Percentiles rank a stretch among this genome's conserved stretches.
Conservation (phyloP, 495 filamentous ascomycete genomes). For the Venustampulla echinocandica region DNA sequence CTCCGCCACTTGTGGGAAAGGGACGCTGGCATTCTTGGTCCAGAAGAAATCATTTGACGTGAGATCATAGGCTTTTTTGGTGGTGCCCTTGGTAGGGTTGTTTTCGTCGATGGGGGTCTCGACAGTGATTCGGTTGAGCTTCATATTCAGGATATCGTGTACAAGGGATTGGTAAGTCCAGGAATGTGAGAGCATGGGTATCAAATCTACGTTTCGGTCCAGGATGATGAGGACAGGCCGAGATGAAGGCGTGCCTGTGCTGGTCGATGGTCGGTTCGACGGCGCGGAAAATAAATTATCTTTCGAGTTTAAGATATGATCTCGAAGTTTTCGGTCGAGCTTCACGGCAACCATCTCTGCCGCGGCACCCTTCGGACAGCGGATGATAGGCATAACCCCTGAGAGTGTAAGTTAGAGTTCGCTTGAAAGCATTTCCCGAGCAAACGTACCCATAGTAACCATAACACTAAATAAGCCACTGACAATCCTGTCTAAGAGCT, state of each 20-base stretch:
- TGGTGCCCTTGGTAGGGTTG: slow-evolving; percentile 58
- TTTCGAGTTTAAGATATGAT: slow-evolving; percentile 95
- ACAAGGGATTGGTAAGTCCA: slow-evolving; percentile 98
- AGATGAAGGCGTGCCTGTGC: slow-evolving; percentile 53
- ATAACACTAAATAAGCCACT: slow-evolving; percentile 93
- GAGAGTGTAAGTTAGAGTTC: slow-evolving; percentile 33
- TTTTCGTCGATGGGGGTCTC: slow-evolving; percentile 70
- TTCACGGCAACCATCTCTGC: slow-evolving; percentile 92
- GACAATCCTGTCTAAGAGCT: slow-evolving; percentile 80
- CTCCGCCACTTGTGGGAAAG: slow-evolving; percentile 94
- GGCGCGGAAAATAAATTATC: slow-evolving; percentile 78
- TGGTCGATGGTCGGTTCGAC: slow-evolving; percentile 36
- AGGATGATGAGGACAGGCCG: slow-evolving; percentile 82
- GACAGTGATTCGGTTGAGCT: slow-evolving; percentile 91
- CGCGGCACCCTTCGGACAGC: slow-evolving; percentile 83
- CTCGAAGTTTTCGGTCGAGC: slow-evolving; percentile 88
- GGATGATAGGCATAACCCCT: slow-evolving; percentile 79
- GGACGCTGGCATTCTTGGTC: slow-evolving; percentile 83
- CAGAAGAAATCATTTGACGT: slow-evolving; percentile 95
- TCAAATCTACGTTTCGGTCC: slow-evolving; percentile 89
- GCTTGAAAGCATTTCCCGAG: neutral
- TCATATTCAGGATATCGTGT: slow-evolving; percentile 89
- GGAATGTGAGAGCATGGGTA: slow-evolving; percentile 97
- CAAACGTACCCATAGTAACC: slow-evolving; percentile 77
- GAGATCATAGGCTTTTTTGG: slow-evolving; percentile 83